Evolutionary conservation across 1,284 basidiomycete species (phyloP).

Genomic region (Trametes pubescens): DNA sequence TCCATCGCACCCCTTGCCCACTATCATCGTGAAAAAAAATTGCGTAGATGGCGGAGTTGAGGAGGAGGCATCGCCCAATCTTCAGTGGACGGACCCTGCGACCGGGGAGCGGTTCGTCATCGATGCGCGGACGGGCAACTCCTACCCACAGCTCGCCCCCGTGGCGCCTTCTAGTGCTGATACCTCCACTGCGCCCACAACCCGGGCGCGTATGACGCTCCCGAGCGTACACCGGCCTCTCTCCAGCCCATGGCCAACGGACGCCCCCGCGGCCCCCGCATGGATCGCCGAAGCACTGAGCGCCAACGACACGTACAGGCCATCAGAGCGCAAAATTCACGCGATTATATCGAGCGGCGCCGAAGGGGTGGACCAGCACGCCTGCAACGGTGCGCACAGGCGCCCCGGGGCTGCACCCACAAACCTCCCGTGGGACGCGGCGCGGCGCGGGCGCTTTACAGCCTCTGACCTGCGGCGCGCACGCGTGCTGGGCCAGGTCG

Average conservation of each 20-base stretch:
- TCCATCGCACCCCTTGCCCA: not conserved
- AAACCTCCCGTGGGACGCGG: constrained; percentile 23
- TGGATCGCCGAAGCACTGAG: constrained; percentile 64
- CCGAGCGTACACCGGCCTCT: not conserved
- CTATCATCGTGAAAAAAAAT: not conserved
- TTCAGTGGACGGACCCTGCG: constrained; percentile 66
- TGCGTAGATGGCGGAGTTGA: constrained; percentile 13
- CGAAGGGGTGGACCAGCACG: constrained; percentile 14
- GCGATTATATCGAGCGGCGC: constrained; percentile 43
- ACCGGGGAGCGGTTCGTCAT: constrained; percentile 76
- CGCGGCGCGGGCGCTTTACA: constrained; percentile 50
- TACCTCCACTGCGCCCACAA: constrained; percentile 11
- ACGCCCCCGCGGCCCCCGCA: constrained; percentile 41
- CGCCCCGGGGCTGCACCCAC: not conserved
- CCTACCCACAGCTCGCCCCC: constrained; percentile 49
- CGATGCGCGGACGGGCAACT: constrained; percentile 70
- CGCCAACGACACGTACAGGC: constrained; percentile 60
- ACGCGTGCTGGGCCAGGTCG: constrained; percentile 81
- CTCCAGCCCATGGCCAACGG: not conserved
- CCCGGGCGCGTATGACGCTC: constrained; percentile 20
- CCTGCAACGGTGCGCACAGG: not conserved
- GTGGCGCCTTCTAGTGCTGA: constrained; percentile 24
- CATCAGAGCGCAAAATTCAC: constrained; percentile 56
- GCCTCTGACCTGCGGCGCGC: constrained; percentile 62
- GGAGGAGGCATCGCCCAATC: constrained; percentile 36